A percentile compares a stretch with the other conserved stretches of the same genome.
phyloP scores from a whole-genome alignment of 2,329 filamentous ascomycete species.

The Alternaria gaisen region DNA sequence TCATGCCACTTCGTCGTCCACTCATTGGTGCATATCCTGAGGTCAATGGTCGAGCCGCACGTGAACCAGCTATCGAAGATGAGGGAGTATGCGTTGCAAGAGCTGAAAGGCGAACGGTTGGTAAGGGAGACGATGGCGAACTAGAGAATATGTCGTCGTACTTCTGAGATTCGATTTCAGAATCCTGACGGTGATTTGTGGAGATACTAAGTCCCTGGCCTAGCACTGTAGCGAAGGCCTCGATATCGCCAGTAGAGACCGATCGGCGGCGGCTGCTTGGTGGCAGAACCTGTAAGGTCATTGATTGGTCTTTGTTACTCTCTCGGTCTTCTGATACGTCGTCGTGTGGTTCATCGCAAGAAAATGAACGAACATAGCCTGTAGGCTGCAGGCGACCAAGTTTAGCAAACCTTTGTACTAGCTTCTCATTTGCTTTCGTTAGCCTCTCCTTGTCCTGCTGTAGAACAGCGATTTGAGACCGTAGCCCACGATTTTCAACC shows the following conservation, averaged over 20 bases:
- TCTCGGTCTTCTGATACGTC: neutral
- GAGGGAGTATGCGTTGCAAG: neutral
- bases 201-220: neutral
- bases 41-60: neutral
- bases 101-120: neutral
- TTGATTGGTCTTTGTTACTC: neutral
- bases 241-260: neutral
- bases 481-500: slow-evolving; percentile 11
- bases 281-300: neutral
- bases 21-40: neutral
- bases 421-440: slow-evolving; percentile 14
- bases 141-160: slow-evolving; percentile 20
- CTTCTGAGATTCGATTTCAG: slow-evolving; percentile 3
- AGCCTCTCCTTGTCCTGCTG: slow-evolving; percentile 13
- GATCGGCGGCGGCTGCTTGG: neutral
- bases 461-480: slow-evolving; percentile 10
- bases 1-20: slow-evolving; percentile 7
- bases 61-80: neutral
- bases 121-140: neutral
- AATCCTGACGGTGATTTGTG: slow-evolving; percentile 6
- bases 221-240: neutral
- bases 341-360: neutral
- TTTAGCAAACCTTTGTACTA: slow-evolving; percentile 11
- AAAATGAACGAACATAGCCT: neutral
- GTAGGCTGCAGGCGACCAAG: slow-evolving; percentile 5